A percentile compares a stretch with the other conserved stretches of the same genome.
Conservation (phyloP, 148 eudicot species). For the Polygonum aviculare region DNA sequence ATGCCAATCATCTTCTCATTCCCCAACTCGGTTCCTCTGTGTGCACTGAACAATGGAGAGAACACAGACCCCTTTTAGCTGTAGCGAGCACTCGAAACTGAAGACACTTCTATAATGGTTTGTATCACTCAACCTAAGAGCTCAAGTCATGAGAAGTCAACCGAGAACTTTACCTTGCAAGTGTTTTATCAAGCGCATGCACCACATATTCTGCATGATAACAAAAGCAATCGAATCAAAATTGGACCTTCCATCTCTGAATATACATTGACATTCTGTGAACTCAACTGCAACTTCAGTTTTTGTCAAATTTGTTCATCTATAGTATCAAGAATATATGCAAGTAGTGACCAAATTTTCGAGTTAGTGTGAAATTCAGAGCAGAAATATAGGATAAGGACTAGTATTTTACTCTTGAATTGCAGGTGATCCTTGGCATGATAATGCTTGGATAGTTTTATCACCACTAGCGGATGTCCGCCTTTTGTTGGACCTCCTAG, state of each 20-base stretch:
- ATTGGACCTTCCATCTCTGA: neutral
- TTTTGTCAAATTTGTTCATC: neutral
- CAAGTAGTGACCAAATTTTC: neutral
- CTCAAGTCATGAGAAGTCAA: neutral
- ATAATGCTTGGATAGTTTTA: conserved; percentile 33
- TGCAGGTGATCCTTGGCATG: conserved; percentile 48
- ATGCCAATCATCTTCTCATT: conserved; percentile 44
- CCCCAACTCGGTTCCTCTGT: conserved; percentile 36
- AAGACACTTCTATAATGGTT: no score
- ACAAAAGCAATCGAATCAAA: conserved; percentile 11
- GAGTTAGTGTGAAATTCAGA: neutral
- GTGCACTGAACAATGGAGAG: conserved; percentile 27
- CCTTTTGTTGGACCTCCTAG: conserved; percentile 36
- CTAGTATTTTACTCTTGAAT: conserved; percentile 35
- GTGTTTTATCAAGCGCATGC: conserved; percentile 48
- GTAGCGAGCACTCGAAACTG: neutral
- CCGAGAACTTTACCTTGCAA: conserved; percentile 35
- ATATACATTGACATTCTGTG: neutral
- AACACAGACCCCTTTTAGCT: neutral
- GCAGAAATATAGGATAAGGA: conserved; percentile 3
- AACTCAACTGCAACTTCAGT: neutral
- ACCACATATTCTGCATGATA: conserved; percentile 42
- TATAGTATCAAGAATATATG: neutral
- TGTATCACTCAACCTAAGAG: no score
- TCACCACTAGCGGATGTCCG: conserved; percentile 25